Evolutionary conservation across 495 filamentous ascomycete species (phyloP), one percentile per base, ranked within the genome.

Genomic region (Astrothelium subdiscretum): DNA sequence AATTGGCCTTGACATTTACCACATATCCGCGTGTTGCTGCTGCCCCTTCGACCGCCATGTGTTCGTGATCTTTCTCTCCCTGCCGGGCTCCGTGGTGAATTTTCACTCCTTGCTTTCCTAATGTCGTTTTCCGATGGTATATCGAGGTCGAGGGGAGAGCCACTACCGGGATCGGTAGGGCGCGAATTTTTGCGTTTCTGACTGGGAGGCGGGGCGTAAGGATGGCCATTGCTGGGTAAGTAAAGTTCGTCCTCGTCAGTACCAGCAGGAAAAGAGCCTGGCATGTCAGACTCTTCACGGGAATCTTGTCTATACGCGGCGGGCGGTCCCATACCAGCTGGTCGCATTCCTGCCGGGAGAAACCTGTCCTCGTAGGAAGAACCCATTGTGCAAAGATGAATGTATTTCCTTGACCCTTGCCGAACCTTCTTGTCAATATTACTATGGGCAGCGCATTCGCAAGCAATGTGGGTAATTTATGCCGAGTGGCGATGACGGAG

Each of bases 1-100:
- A 99, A 79, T 51, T 84, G 77, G 65, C 90, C 86, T 62, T 83
- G 83, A 71, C 94, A 98, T 72, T 96, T 96, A 66, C 90, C 90
- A 73, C 94, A 98, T 11, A 86, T 75, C 62, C 90, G 61, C 38
- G 62, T 80, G 31, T 66, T 65, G 15, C 62, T 64, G 51, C 69
- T 71, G 3, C 63, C 69, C 40, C 66, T 63, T 51, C 71, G 68
- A 24, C 67, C 62, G 12, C 62, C 58, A 22, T 51, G 60, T 10
- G 63, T 35, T 51, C 64, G 35, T 57, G 35, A 29, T 29, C 62
- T 27, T 35, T 66, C 64, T 57, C 57, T 31, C 54, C 61, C 26
- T 13, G 43, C 42, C 22, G 57, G 24, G 20, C 57, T 29, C 43
- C 64, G 26, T 54, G 48, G 48, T 8, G 48, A 26, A 54, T 26